phyloP scores from a whole-genome alignment of 1,284 basidiomycete genomes.

The Heterobasidion parviporum region DNA sequence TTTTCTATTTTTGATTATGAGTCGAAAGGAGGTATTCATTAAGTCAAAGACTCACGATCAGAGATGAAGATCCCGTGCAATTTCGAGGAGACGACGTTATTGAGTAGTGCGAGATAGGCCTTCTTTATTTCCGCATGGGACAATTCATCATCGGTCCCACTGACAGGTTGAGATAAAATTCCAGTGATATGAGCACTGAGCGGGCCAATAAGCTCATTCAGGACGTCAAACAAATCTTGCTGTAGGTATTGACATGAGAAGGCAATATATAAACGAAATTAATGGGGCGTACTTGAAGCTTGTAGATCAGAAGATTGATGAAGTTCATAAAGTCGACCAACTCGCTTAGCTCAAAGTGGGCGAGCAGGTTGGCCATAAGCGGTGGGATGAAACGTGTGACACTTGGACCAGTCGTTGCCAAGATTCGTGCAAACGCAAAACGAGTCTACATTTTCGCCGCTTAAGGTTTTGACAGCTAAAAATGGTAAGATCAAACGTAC shows the following conservation, averaged over 20 bases:
- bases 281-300: constrained; percentile 65
- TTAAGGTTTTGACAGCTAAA: constrained; percentile 9
- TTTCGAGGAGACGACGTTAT: constrained; percentile 74
- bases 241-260: constrained; percentile 7
- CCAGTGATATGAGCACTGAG: constrained; percentile 79
- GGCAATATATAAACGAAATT: not conserved
- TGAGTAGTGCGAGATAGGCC: constrained; percentile 83
- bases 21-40: not conserved
- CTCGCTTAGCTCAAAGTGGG: constrained; percentile 89
- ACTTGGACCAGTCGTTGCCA: constrained; percentile 82
- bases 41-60: constrained; percentile 51
- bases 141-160: constrained; percentile 87
- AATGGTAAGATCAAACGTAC: constrained; percentile 40
- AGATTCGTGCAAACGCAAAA: constrained; percentile 89
- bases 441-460: constrained; percentile 53
- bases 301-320: constrained; percentile 85
- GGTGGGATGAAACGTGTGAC: constrained; percentile 78
- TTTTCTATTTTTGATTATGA: constrained; percentile 48
- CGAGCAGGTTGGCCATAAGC: constrained; percentile 83
- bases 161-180: constrained; percentile 75
- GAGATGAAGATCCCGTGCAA: constrained; percentile 84
- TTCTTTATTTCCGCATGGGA: constrained; percentile 84
- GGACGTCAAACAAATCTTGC: constrained; percentile 69
- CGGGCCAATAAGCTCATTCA: constrained; percentile 88
- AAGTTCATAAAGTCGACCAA: constrained; percentile 95